Conservation (phyloP, 1,139 yeast species). For the Keqinozyma sinolaborantium region DNA sequence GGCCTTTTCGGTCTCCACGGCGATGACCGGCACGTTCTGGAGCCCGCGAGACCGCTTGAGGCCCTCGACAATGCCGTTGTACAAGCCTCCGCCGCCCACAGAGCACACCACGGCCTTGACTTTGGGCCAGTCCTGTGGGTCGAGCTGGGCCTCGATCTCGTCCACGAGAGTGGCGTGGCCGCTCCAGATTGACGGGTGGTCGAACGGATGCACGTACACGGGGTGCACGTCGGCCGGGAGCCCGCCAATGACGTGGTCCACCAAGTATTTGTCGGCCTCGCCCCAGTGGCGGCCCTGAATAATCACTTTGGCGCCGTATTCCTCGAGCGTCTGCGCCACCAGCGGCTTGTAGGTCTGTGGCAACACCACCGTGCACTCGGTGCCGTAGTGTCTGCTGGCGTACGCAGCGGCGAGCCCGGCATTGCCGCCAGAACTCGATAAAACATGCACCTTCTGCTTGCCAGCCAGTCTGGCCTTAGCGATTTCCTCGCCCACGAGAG, state of each 20-base stretch:
- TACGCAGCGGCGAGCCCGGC: slow-evolving; percentile 78
- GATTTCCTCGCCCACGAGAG: slow-evolving; percentile 22
- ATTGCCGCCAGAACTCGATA: slow-evolving; percentile 72
- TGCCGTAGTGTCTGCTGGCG: slow-evolving; percentile 43
- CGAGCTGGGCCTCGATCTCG: slow-evolving; percentile 48
- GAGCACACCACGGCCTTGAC: slow-evolving; percentile 64
- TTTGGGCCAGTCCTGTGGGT: slow-evolving; percentile 15
- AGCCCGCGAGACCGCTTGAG: slow-evolving; percentile 27
- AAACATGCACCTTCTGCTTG: slow-evolving; percentile 41
- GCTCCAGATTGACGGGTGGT: slow-evolving; percentile 60
- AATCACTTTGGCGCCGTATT: slow-evolving; percentile 52
- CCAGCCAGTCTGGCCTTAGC: slow-evolving; percentile 14
- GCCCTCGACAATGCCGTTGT: slow-evolving; percentile 60
- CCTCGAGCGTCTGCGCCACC: slow-evolving; percentile 27
- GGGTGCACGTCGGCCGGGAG: slow-evolving; percentile 27
- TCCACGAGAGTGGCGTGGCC: slow-evolving; percentile 63
- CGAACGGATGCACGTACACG: slow-evolving; percentile 71
- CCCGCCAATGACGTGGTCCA: slow-evolving; percentile 29
- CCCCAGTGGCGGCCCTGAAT: slow-evolving; percentile 57
- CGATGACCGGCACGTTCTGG: slow-evolving; percentile 42
- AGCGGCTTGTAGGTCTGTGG: slow-evolving; percentile 44
- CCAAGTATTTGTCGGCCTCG: slow-evolving; percentile 59
- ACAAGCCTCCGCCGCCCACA: slow-evolving; percentile 76
- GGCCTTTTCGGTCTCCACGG: slow-evolving; percentile 60
- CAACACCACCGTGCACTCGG: slow-evolving; percentile 63